phyloP scores from a whole-genome alignment of 202 grass and related monocot species.

The Schoenoplectus tabernaemontani region DNA sequence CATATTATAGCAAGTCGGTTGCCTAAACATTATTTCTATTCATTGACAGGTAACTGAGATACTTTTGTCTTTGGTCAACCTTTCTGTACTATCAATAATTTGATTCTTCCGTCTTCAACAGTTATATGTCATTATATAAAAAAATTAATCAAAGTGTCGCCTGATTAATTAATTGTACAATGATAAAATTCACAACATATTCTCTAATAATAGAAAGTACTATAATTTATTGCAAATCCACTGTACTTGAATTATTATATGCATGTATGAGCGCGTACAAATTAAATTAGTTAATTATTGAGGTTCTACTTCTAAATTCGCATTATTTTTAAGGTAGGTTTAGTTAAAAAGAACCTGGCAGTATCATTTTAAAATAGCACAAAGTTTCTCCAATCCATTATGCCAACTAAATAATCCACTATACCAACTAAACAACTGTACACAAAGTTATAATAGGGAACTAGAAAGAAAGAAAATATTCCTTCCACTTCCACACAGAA shows the following conservation, averaged over 20 bases:
- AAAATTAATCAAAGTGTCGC: neutral
- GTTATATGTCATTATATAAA: neutral
- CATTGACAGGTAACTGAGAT: conserved; percentile 4
- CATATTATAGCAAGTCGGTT: neutral
- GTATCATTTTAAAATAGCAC: neutral
- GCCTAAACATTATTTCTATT: neutral
- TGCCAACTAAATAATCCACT: no score
- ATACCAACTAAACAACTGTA: neutral
- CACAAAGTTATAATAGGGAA: neutral
- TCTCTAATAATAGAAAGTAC: neutral
- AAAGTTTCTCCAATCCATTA: neutral
- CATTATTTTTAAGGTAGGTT: neutral
- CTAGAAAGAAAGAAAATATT: neutral
- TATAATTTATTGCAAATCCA: neutral
- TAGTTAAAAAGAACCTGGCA: neutral
- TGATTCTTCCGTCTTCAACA: neutral
- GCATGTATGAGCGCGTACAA: neutral
- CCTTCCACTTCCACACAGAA: neutral
- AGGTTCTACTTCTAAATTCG: neutral
- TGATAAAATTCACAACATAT: neutral
- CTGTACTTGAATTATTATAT: neutral
- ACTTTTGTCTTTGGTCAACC: neutral
- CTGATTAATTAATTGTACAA: neutral
- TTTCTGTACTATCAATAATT: neutral
- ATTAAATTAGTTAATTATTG: neutral